Percentiles rank a stretch among this genome's conserved stretches.
These are phyloP conservation scores for Mollisiaceae sp. DNA, from an alignment of 2,329 filamentous ascomycete genomes.

Conservation along the genomic window DNA sequence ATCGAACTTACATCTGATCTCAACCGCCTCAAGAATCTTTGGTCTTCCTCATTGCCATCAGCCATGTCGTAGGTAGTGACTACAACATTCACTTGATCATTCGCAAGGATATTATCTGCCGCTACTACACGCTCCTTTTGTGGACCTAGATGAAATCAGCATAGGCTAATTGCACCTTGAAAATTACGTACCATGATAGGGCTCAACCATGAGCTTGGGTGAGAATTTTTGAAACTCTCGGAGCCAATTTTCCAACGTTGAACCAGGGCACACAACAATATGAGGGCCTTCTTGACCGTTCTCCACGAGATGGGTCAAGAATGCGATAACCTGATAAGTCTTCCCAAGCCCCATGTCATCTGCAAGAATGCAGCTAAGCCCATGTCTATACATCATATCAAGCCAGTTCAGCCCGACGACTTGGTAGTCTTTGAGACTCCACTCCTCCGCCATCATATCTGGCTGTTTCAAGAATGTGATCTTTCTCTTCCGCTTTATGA, in stretches of 20 bases:
- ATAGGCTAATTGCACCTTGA: not conserved
- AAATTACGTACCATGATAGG: slow-evolving; percentile 60
- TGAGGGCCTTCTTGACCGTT: slow-evolving; percentile 72
- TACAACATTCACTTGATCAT: slow-evolving; percentile 71
- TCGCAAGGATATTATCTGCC: slow-evolving; percentile 67
- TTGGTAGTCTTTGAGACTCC: slow-evolving; percentile 90
- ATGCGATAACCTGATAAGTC: slow-evolving; percentile 94
- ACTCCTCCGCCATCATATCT: slow-evolving; percentile 73
- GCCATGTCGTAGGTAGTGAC: slow-evolving; percentile 76
- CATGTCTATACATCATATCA: slow-evolving; percentile 77
- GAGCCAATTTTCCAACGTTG: slow-evolving; percentile 95
- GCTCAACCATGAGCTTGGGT: slow-evolving; percentile 71
- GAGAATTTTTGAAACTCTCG: slow-evolving; percentile 89
- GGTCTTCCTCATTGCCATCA: slow-evolving; percentile 60
- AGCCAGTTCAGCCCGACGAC: slow-evolving; percentile 96
- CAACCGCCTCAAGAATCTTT: slow-evolving; percentile 64
- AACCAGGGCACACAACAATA: slow-evolving; percentile 88
- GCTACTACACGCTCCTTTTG: slow-evolving; percentile 71
- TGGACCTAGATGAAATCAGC: slow-evolving; percentile 52
- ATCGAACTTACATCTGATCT: slow-evolving; percentile 51
- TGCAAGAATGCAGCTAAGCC: slow-evolving; percentile 87
- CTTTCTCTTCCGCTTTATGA: slow-evolving; percentile 33
- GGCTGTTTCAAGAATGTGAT: slow-evolving; percentile 61
- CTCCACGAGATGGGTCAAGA: slow-evolving; percentile 83
- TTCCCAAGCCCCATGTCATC: slow-evolving; percentile 98